Evolutionary conservation across 306 rosid genomes (phyloP), one percentile per base, ranked within the genome.

Genomic region (Mucuna pruriens): DNA sequence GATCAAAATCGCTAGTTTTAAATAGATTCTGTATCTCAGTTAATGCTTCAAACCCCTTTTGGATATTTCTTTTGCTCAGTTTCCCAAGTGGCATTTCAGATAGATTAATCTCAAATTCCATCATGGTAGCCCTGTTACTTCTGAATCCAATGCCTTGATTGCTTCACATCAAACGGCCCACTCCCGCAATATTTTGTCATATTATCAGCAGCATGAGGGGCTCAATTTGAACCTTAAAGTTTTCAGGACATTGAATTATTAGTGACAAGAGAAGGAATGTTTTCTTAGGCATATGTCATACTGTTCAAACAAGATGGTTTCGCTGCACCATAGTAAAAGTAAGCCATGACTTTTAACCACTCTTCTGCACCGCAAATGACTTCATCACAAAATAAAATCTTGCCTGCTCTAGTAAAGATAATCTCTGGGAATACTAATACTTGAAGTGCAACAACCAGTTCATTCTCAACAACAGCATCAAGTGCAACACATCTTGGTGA

Each of bases 71-170:
- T 86, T 88, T 92, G 92, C 97, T 94, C 83, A 94, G 89, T 80
- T 90, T 94, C 74, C 98, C 98, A 70, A 94, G 97, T 2, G 98
- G 98, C 98, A 94, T 94, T 84, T 94, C 97, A 1, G 97, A 82
- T 97, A 94, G 83, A 84, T 94, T 94, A 79, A 94, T 94, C 89
- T 94, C 97, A 81, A 92, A 94, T 81, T 94, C 98, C 97, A 94
- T 86, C 98, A 94, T 92, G 63, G 97, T 97, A 79, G 96, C 90
- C 85, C 98, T 94, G n/a, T n/a, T n/a, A n/a, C n/a, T n/a, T n/a
- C n/a, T n/a, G n/a, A n/a, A 51, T 58, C 34, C 15, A 5, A 12
- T 51, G 31, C 84, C 49, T 13, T 7, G 23, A 15, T 16, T 12
- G 42, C 42, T 13, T 29, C 40, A 11, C 19, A 25, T 58, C 19